phyloP scores from a whole-genome alignment of 306 rosid genomes.

The Quercus cerris region DNA sequence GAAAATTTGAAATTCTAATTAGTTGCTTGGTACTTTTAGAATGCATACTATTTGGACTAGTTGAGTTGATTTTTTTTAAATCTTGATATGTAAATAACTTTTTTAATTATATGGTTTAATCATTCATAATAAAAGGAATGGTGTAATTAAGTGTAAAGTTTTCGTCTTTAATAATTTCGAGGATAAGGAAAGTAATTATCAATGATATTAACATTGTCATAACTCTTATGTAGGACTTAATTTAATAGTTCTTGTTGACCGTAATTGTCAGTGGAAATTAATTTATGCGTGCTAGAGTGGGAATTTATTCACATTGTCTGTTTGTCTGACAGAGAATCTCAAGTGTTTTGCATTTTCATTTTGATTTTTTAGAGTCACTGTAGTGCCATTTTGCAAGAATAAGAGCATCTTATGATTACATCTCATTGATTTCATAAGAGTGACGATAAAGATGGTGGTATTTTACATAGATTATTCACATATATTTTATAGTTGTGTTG shows the following conservation, averaged over 20 bases:
- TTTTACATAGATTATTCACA: not conserved
- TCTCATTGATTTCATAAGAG: not conserved
- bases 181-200: not conserved
- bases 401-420: not conserved
- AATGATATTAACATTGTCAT: not conserved
- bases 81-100: not conserved
- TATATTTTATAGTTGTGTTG: not conserved
- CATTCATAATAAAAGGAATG: not conserved
- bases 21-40: not conserved
- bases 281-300: not conserved
- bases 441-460: not conserved
- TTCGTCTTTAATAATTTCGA: not conserved
- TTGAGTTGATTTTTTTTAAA: not conserved
- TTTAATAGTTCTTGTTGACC: not conserved
- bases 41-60: not conserved
- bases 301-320: not conserved
- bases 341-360: not conserved
- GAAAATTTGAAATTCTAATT: not conserved
- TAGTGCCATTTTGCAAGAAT: not conserved
- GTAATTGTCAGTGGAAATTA: not conserved
- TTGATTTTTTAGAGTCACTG: not conserved
- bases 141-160: not conserved
- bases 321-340: not conserved
- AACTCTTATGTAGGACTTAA: not conserved
- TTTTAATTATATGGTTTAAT: not conserved